Conservation (phyloP, 345 rosid genomes). For the Xanthoceras sorbifolium region DNA sequence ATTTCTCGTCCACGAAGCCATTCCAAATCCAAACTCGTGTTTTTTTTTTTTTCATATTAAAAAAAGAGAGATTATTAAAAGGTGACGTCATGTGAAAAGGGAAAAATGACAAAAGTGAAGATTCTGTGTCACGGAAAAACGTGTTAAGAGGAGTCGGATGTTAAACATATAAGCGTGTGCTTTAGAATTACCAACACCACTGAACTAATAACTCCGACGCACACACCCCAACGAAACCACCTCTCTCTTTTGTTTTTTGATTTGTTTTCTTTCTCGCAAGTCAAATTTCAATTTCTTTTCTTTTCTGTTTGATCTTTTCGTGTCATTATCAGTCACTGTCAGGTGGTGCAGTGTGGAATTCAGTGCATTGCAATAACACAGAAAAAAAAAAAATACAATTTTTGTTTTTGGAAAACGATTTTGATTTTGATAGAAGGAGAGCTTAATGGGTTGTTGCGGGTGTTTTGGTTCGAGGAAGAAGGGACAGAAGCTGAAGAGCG, state of each 20-base stretch:
- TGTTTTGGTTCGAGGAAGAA: conserved; percentile 47
- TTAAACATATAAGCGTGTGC: background rate
- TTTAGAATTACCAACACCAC: background rate
- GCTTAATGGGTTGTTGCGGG: conserved; percentile 46
- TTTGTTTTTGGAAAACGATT: background rate
- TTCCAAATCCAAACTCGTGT: background rate
- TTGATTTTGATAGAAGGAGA: background rate
- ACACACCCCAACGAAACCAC: background rate
- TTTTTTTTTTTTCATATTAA: background rate
- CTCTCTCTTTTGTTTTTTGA: background rate
- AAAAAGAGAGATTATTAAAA: background rate
- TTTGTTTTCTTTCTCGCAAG: background rate
- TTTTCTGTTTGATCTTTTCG: background rate
- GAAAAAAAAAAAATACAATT: background rate
- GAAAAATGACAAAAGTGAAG: background rate
- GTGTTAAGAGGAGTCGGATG: background rate
- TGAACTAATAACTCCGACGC: background rate
- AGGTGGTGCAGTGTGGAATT: background rate
- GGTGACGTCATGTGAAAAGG: background rate
- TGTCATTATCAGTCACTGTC: background rate
- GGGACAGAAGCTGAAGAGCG: conserved; percentile 22
- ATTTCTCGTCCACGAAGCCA: background rate
- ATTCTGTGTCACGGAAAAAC: background rate
- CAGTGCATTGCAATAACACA: background rate
- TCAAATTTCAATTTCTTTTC: background rate